Conservation (phyloP, 352 stramenopile species). For the Sclerospora graminicola region DNA sequence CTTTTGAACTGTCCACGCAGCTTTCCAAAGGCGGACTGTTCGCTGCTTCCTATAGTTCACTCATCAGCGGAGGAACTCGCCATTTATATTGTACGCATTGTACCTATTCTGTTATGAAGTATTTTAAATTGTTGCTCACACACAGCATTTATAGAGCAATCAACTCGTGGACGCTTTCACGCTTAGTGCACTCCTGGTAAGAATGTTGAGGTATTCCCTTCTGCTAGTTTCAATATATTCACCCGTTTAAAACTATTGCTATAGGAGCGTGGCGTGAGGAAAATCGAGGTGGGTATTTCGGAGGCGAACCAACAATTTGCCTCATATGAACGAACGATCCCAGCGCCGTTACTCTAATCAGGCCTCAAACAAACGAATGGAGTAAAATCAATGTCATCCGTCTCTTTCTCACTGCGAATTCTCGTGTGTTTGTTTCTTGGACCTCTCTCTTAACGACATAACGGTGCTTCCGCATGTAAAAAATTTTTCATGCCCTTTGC, state of each 20-base stretch:
- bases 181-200: slow-evolving; percentile 55
- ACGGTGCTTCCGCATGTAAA: neutral
- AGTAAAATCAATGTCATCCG: too few species aligned
- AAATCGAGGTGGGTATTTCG: slow-evolving; percentile 92
- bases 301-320: slow-evolving; percentile 88
- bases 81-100: slow-evolving; percentile 85
- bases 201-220: neutral
- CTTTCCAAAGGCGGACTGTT: slow-evolving; percentile 93
- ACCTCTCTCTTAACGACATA: too few species aligned
- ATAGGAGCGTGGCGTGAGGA: slow-evolving; percentile 65
- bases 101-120: neutral
- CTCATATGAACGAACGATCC: slow-evolving; percentile 65
- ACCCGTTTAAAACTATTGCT: neutral
- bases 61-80: slow-evolving; percentile 95
- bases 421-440: too few species aligned
- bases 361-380: neutral
- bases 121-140: neutral
- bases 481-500: neutral
- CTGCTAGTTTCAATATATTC: neutral
- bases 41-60: slow-evolving; percentile 93
- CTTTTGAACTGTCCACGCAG: slow-evolving; percentile 14
- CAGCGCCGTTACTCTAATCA: slow-evolving; percentile 19
- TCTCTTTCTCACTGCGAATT: too few species aligned
- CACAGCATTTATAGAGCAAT: slow-evolving; percentile 42
- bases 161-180: slow-evolving; percentile 82